Conservation (phyloP, 805 yeast species). For the Ogataea degrootiae region DNA sequence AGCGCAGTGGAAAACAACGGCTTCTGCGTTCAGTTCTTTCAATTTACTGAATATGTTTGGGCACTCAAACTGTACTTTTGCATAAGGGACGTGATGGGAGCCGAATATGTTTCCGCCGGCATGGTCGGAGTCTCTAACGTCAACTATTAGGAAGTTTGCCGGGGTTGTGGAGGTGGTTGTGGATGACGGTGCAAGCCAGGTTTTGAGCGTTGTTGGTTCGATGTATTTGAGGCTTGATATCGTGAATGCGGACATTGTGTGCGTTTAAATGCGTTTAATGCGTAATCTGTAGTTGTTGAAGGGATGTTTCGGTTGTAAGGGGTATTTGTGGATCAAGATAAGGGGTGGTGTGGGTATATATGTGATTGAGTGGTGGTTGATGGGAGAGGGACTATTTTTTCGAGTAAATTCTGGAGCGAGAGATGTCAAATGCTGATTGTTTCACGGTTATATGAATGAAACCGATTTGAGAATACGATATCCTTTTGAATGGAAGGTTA, state of each 20-base stretch:
- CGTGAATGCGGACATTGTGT: constrained; percentile 14
- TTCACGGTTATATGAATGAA: no score
- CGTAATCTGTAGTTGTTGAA: neutral
- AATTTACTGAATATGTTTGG: constrained; percentile 35
- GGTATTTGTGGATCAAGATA: no score
- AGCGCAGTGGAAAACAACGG: constrained; percentile 86
- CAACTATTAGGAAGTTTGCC: constrained; percentile 53
- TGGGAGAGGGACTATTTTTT: no score
- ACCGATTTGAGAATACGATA: no score
- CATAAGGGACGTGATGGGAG: constrained; percentile 53
- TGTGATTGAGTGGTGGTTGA: no score
- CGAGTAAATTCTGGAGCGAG: no score
- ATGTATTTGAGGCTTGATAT: constrained; percentile 43
- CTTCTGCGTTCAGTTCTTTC: constrained; percentile 32
- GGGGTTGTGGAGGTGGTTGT: neutral
- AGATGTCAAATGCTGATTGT: no score
- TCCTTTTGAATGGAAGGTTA: no score
- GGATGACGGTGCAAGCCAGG: constrained; percentile 35
- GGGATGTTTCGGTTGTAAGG: no score
- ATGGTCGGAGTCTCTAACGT: constrained; percentile 81
- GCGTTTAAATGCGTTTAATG: neutral
- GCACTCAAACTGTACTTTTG: constrained; percentile 35
- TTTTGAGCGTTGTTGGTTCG: constrained; percentile 38
- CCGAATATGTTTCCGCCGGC: constrained; percentile 69
- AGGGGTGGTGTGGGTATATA: no score